phyloP scores from a whole-genome alignment of 371 early-diverging fungal genomes.

The Dichotomocladium elegans region DNA sequence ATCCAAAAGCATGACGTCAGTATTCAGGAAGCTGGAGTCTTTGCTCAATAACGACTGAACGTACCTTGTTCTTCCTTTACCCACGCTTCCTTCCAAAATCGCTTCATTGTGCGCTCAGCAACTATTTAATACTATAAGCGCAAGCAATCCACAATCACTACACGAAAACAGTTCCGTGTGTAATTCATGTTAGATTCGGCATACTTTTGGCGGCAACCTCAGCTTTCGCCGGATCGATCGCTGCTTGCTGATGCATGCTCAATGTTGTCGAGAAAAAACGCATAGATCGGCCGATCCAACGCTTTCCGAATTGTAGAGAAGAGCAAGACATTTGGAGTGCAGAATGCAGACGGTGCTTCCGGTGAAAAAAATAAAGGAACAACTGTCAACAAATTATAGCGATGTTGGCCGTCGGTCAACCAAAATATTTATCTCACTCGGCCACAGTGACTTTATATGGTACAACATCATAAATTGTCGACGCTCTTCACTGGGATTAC shows the following conservation, averaged over 20 bases:
- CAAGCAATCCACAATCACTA: neutral
- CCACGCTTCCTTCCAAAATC: slow-evolving; percentile 74
- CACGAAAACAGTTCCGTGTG: too few species aligned
- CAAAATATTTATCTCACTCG: too few species aligned
- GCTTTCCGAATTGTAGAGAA: neutral
- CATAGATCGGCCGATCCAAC: neutral
- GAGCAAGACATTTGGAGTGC: too few species aligned
- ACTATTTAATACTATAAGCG: slow-evolving; percentile 22
- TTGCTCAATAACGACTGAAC: neutral
- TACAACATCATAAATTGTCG: too few species aligned
- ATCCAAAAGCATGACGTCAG: neutral
- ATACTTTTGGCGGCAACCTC: slow-evolving; percentile 20
- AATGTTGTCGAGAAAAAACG: slow-evolving; percentile 1
- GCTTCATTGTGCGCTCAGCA: slow-evolving; percentile 58
- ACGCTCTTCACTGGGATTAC: too few species aligned
- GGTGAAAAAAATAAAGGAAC: neutral
- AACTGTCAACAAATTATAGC: too few species aligned
- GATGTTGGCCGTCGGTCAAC: too few species aligned
- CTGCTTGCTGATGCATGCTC: neutral
- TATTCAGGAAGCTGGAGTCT: neutral
- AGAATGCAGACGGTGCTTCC: too few species aligned
- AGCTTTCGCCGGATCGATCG: slow-evolving; percentile 15
- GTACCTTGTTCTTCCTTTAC: slow-evolving; percentile 59
- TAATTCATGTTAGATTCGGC: neutral
- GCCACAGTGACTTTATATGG: too few species aligned